phyloP scores from a whole-genome alignment of 805 yeast species.

The Wickerhamiella occidentalis region DNA sequence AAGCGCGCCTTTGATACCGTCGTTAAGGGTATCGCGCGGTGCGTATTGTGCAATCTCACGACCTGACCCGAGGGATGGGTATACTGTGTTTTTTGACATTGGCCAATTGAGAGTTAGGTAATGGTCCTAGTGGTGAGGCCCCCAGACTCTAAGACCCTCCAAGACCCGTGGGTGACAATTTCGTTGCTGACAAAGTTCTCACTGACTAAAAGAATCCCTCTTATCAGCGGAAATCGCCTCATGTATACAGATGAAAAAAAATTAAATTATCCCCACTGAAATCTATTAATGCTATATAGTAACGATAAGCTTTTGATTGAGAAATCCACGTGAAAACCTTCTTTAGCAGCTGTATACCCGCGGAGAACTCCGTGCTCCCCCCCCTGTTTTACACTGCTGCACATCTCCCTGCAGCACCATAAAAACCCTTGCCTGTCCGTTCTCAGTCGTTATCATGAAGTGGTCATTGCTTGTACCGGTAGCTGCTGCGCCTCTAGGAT shows the following conservation, averaged over 20 bases:
- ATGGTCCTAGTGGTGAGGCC: not conserved
- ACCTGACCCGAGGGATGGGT: slow-evolving; percentile 21
- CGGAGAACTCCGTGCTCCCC: not conserved
- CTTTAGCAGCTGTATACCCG: not conserved
- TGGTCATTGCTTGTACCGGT: not conserved
- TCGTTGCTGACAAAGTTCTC: too few species aligned
- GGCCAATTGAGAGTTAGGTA: slow-evolving; percentile 12
- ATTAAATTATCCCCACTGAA: too few species aligned
- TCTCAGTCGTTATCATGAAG: not conserved
- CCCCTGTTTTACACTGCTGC: not conserved
- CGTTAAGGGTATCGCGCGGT: slow-evolving; percentile 45
- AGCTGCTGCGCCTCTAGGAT: not conserved
- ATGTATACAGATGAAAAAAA: too few species aligned
- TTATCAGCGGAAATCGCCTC: too few species aligned
- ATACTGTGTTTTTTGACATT: slow-evolving; percentile 16
- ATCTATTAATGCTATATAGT: too few species aligned
- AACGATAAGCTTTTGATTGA: too few species aligned
- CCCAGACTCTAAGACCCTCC: too few species aligned
- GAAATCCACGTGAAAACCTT: too few species aligned
- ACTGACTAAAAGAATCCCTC: too few species aligned
- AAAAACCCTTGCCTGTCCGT: not conserved
- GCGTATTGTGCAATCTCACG: slow-evolving; percentile 36
- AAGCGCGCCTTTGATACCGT: slow-evolving; percentile 37
- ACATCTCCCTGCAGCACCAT: not conserved
- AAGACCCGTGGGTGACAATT: too few species aligned